phyloP scores from a whole-genome alignment of 129 eudicot species.

The Solidago caesia region DNA sequence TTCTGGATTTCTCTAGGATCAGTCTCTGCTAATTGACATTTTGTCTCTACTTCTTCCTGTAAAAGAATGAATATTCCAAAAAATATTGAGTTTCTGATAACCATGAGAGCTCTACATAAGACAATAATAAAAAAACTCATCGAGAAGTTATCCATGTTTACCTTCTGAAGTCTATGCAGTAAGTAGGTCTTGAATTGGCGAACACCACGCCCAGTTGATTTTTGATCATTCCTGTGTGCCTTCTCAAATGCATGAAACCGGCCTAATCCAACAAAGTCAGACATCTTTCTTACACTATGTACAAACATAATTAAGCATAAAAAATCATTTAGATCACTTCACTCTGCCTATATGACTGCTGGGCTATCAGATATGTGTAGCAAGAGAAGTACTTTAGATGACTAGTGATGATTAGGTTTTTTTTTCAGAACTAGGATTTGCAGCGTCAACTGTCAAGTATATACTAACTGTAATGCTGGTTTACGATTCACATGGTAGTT shows the following conservation, averaged over 20 bases:
- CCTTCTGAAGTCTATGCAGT: constrained; percentile 77
- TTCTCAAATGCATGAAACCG: constrained; percentile 97
- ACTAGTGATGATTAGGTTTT: not conserved
- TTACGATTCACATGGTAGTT: not conserved
- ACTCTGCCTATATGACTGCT: not conserved
- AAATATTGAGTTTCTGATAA: not conserved
- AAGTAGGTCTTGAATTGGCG: constrained; percentile 94
- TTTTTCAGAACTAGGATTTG: not conserved
- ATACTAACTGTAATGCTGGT: not conserved
- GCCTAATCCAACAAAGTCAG: constrained; percentile 47
- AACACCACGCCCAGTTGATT: constrained; percentile 88
- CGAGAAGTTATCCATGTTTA: constrained; percentile 24
- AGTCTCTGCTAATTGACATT: constrained; percentile 46
- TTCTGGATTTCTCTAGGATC: constrained; percentile 88
- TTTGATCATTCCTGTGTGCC: constrained; percentile 83
- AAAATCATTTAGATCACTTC: not conserved
- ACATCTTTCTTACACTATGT: constrained; percentile 8
- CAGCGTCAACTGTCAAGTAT: not conserved
- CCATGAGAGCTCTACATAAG: not conserved
- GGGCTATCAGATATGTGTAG: not conserved
- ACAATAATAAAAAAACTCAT: not conserved
- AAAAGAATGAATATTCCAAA: constrained; percentile 22
- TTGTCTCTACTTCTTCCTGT: constrained; percentile 78
- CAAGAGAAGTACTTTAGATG: not conserved
- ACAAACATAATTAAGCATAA: not conserved